Base-by-base conservation (phyloP, 305 asterid species). In the Rubia peregrina region DNA sequence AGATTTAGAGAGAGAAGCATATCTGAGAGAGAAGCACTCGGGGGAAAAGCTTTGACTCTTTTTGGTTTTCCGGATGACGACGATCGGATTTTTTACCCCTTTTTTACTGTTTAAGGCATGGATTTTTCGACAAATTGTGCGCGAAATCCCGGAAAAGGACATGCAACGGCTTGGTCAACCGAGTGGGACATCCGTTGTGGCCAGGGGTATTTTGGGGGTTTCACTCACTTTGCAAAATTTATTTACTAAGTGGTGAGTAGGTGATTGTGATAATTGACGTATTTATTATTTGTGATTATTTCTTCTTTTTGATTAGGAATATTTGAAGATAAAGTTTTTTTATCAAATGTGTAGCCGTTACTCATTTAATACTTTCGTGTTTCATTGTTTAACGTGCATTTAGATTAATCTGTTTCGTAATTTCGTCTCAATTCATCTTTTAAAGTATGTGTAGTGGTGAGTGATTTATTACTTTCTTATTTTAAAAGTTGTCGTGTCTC, bases 1-100 rank as follows among this genome's bases (percentile, higher is more conserved):
- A 79, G 84, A 79, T 83, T 75, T 78, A 79, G 85, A 83, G 75
- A 85, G 84, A 80, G 83, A 77, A 19, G 22, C 30, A 76, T 65
- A 59, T 42, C 46, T 12, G 41, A 40, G 11, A 57, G 41, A 40
- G 11, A 57, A 19, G 44, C 44, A 46, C 57, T n/a, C 64, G 42
- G 11, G 68, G 1, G 44, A 38, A 24, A 55, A 56, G 73, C 56
- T 75, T 75, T 70, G 80, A 81, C 85, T 78, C 76, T 38, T 42
- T 71, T 43, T 61, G 74, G 74, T 68, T 53, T 63, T 24, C 70
- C 71, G 64, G 73, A 46, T 48, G 75, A 75, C 56, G 80, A 61
- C 64, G 73, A 76, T 71, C 63, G 63, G 63, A 57, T 19, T 57
- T 57, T 56, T 21, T n/a, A 17, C 21, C 21, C 1, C 8, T 24